Evolutionary conservation across 257 asterid genomes (phyloP), one percentile per base, ranked within the genome.

Genomic region (Leonotis leonurus): DNA sequence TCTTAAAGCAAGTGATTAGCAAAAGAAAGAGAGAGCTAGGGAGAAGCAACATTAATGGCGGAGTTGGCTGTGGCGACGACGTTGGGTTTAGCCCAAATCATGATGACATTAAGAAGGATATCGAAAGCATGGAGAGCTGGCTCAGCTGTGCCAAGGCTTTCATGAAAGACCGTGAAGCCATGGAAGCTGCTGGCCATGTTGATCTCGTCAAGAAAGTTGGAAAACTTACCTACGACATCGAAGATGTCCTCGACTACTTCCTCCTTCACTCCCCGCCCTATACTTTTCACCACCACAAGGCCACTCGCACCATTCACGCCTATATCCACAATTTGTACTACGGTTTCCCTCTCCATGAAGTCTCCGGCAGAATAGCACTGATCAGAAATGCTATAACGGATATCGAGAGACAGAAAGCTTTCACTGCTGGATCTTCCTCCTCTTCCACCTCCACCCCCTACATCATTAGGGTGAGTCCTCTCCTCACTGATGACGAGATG

Each of bases 241-340:
- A 73, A 68, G 72, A 73, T 33, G 67, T 67, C 22, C 36, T 77
- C 14, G 83, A 77, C 8, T 72, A 73, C 53, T 56, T 35, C 13
- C 0, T 62, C 51, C 52, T 57, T 7, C 80, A 77, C 73, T 33
- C 77, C 1, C 61, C 61, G 7, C 65, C 44, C 29, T 56, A 73
- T 18, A 29, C 62, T 0, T 66, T 66, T 29, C 82, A 58, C 67
- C 20, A 11, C 3, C 17, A 61, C 57, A 13, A 0, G 5, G 2
- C 70, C 56, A 69, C 25, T 2, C 48, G 8, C 44, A 0, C 3
- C 48, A 22, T 26, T 11, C 70, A 60, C 67, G 22, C 10, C 2
- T 0, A 2, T 0, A 56, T 39, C 45, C 79, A 77, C 76, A 2
- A 56, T 3, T 0, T 67, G 53, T 3, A 14, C 33, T 62, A 70